Evolutionary conservation across 768 basidiomycete genomes (phyloP), one percentile per base, ranked within the genome.

Genomic region (Pholiota microspora): DNA sequence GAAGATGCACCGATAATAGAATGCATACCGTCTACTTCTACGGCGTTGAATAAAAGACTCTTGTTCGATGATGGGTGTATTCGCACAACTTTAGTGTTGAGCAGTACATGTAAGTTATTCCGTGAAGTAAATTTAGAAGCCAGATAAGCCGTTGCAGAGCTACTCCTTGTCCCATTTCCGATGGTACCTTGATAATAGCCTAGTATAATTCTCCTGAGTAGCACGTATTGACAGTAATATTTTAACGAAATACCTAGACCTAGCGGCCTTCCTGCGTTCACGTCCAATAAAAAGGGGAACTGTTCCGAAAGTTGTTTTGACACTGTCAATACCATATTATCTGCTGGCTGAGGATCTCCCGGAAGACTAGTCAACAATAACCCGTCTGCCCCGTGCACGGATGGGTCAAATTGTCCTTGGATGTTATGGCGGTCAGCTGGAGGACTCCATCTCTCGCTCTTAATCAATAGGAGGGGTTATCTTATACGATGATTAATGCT

Each of bases 221-320:
- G 18, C 5, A 18, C 23, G 3, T 25, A 49, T 18, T 4, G 31
- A 12, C 0, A 25, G 6, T 8, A 13, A 51, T n/a, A 28, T 23
- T 27, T 35, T 16, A 10, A 2, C n/a, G n/a, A 53, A 66, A 28
- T 28, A 71, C 71, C 63, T 15, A 71, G 55, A n/a, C 72, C 72
- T 4, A 73, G 44, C 0, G 67, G 67, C 16, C 45, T 55, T 10
- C 72, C 72, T 0, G 66, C 62, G 40, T 72, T 72, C 42, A 55
- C 50, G 52, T 73, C 72, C 23, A 60, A 16, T 32, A 67, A 64
- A 45, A 49, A 62, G 0, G 59, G 52, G 38, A 69, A 71, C 13
- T 62, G 62, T 4, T 77, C 74, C 1, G 66, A 67, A 27, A 77
- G 72, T 50, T 69, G 59, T 55, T 75, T 72, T 5, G 70, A 69